Conservation (phyloP, 1,284 basidiomycete species). For the Fomitopsis schrenkii region DNA sequence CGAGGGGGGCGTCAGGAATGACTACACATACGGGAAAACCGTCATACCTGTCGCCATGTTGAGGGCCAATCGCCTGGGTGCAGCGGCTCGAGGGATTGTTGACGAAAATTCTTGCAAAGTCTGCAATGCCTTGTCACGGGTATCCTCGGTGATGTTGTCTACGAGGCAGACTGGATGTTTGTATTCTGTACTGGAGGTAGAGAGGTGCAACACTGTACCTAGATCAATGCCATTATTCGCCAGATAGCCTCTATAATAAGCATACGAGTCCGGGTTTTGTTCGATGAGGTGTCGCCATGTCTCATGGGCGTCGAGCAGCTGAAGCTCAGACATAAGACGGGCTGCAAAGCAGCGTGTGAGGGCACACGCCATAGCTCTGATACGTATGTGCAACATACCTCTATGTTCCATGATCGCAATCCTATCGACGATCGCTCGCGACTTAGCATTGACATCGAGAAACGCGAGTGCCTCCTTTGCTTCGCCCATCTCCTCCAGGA, state of each 20-base stretch:
- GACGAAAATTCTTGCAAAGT: constrained; percentile 57
- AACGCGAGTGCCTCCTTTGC: constrained; percentile 56
- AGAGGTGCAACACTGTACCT: constrained; percentile 35
- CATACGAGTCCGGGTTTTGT: constrained; percentile 82
- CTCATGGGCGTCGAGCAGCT: constrained; percentile 66
- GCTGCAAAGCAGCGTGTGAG: constrained; percentile 38
- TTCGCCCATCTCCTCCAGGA: constrained; percentile 78
- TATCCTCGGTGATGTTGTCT: constrained; percentile 46
- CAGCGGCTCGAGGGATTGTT: constrained; percentile 65
- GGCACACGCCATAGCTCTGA: neutral
- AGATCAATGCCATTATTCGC: constrained; percentile 62
- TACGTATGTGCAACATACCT: constrained; percentile 41
- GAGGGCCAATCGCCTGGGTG: constrained; percentile 72
- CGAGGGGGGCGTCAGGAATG: neutral
- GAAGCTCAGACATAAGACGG: constrained; percentile 65
- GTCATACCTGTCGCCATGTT: constrained; percentile 53
- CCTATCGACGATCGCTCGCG: constrained; percentile 66
- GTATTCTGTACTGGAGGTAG: too few relatives aligned
- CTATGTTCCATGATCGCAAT: constrained; percentile 68
- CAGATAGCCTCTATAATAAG: constrained; percentile 79
- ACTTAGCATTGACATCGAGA: constrained; percentile 65
- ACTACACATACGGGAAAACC: neutral
- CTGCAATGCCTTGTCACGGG: constrained; percentile 50
- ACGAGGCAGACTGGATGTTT: neutral
- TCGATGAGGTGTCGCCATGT: constrained; percentile 81